Conservation (phyloP, 2,329 filamentous ascomycete genomes). For the Clarireedia monteithiana region DNA sequence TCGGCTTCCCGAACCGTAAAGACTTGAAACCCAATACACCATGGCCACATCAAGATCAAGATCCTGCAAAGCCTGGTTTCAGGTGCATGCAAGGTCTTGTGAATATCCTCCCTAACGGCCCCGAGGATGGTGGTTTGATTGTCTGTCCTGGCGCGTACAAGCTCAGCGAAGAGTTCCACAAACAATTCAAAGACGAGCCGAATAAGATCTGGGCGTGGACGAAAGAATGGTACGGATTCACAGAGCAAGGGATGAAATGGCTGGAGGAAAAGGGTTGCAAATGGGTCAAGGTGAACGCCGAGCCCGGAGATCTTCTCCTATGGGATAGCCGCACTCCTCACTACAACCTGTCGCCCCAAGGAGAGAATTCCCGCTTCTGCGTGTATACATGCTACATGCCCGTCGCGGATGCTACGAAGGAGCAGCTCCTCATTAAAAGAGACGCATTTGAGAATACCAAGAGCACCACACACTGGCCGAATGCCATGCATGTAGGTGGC, state of each 20-base stretch:
- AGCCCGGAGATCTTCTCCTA: conserved; percentile 31
- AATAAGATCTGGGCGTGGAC: not conserved
- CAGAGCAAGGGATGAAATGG: conserved; percentile 28
- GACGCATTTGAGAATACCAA: conserved; percentile 23
- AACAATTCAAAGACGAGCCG: not conserved
- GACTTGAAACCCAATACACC: conserved; percentile 14
- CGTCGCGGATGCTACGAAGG: conserved; percentile 26
- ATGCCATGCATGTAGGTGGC: too few relatives aligned
- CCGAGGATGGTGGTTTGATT: conserved; percentile 28
- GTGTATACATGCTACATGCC: conserved; percentile 35
- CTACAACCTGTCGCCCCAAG: conserved; percentile 7
- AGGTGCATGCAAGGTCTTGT: conserved; percentile 37
- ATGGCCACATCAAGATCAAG: conserved; percentile 35
- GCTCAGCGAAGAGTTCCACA: conserved; percentile 24
- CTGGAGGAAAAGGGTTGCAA: conserved; percentile 26
- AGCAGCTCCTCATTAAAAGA: conserved; percentile 23
- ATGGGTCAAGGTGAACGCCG: conserved; percentile 30
- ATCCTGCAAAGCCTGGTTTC: conserved; percentile 30
- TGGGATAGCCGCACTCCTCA: conserved; percentile 28
- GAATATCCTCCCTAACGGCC: conserved; percentile 29
- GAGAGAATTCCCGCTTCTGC: conserved; percentile 30
- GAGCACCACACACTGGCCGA: conserved; percentile 29
- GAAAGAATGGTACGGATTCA: conserved; percentile 28
- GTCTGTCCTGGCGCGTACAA: conserved; percentile 25
- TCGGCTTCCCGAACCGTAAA: conserved; percentile 29